Conservation (phyloP, 805 yeast genomes). For the Starmerella bombi region DNA sequence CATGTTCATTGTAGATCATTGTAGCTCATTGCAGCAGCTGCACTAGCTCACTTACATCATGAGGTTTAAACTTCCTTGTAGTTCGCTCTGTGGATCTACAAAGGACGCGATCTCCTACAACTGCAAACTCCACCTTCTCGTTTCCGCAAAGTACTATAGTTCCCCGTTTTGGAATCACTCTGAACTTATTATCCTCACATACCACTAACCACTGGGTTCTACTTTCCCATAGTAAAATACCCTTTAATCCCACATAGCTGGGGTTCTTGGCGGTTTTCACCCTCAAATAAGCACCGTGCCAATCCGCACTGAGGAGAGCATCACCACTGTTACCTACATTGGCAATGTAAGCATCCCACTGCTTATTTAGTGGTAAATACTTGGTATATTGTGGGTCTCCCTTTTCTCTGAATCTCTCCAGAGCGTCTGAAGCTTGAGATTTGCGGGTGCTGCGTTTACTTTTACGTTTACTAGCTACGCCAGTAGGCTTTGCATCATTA, state of each 20-base stretch:
- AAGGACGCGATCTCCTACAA: constrained; percentile 73
- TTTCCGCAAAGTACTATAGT: constrained; percentile 42
- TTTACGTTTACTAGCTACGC: constrained; percentile 18
- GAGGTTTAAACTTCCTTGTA: constrained; percentile 72
- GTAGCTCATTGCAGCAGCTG: constrained; percentile 9
- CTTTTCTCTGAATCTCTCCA: constrained; percentile 26
- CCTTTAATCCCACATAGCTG: constrained; percentile 46
- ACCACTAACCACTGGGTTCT: constrained; percentile 57
- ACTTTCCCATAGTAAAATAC: constrained; percentile 77
- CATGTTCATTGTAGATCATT: too few species aligned
- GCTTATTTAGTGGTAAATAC: constrained; percentile 40
- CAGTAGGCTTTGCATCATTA: not conserved
- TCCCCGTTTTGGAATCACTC: constrained; percentile 54
- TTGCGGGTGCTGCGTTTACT: constrained; percentile 19
- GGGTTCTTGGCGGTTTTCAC: constrained; percentile 47
- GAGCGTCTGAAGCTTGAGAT: constrained; percentile 25
- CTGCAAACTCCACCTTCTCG: constrained; percentile 33
- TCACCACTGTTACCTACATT: constrained; percentile 14
- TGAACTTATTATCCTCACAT: constrained; percentile 31
- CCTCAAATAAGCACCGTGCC: constrained; percentile 56
- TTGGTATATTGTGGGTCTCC: constrained; percentile 32
- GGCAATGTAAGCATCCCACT: constrained; percentile 62
- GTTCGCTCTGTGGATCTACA: constrained; percentile 70
- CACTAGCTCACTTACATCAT: constrained; percentile 49
- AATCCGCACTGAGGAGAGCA: constrained; percentile 61